Base-by-base conservation (phyloP, 805 yeast species). In the Torulaspora gathmanii region DNA sequence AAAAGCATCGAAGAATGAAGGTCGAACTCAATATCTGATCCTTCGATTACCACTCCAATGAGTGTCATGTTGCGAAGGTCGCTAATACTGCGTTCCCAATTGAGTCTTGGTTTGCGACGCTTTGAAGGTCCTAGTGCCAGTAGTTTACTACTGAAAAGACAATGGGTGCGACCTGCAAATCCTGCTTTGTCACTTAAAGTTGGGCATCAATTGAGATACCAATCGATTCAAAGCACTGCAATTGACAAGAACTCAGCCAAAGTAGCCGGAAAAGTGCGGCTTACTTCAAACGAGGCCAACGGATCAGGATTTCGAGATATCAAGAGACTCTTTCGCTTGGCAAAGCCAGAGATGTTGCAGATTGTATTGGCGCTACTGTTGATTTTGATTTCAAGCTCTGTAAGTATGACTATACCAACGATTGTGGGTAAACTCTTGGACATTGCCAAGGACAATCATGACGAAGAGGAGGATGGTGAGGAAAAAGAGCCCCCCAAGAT, bases 401-500 rank as follows among this genome's bases (percentile, higher is more conserved):
- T 87, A 4, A 76, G 89, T 22, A 83, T 91, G 86, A 67, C 83
- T 10, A 71, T 91, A 34, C 98, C 98, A 6, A 70, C 83, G 36
- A 73, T 87, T 19, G 84, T 91, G 45, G 98, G 98, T 26, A 85
- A 85, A 57, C 81, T 90, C 39, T 75, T 91, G 16, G 98, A 90
- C 63, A 75, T 82, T 2, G 80, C 85, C 4, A 75, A 68, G 41
- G 68, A 64, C 3, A 44, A 53, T 2, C 53, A 44, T 41, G 45
- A 46, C 33, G 54, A 54, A 28, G 60, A 44, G 15, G 50, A 46
- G 9, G 52, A 37, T 9, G 23, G 58, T 4, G 67, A 66, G 20
- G 65, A 63, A 4, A 59, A 55, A 15, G 59, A 62, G 6, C 55
- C 60, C 4, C 63, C 64, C 19, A 49, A 50, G n/a, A 69, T 76